Evolutionary conservation across 2,329 filamentous ascomycete species (phyloP), one percentile per base, ranked within the genome.

Genomic region (Fusarium vanettenii): DNA sequence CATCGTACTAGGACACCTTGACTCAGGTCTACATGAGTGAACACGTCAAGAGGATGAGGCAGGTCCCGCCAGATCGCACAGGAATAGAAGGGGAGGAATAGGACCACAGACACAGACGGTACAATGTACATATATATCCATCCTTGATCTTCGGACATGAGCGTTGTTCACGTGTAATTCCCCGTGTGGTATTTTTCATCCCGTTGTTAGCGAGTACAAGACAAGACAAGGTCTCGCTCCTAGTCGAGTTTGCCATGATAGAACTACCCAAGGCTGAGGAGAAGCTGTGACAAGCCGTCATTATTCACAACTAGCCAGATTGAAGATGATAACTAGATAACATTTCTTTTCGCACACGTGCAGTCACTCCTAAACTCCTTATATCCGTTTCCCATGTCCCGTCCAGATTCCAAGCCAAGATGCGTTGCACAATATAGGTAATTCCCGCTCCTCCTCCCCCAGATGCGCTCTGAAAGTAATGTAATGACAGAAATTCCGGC

Each of bases 361-460:
- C 45, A 73, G 48, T 75, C 69, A 73, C 72, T 74, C 72, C 72
- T 45, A 27, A 74, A 74, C 72, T 75, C 72, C 72, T 69, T 27
- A 69, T 66, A 63, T 64, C 72, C 66, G 48, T 55, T 18, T 65
- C 31, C 48, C 71, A 22, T 70, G 56, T 64, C 35, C 62, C 22
- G 20, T 43, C 37, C 62, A 33, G 27, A 61, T 66, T 75, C 41
- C 60, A 60, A 43, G 39, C 62, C 66, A 72, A 70, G 59, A 73
- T 74, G 68, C 60, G 61, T 39, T 60, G 71, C 68, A 43, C 62
- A 55, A 55, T 62, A 69, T 66, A 59, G 56, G 33, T 50, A 16
- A 35, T 35, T 50, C 43, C 71, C 41, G 41, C 69, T 63, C 66
- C 63, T 41, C 64, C 69, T 52, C 45, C 59, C 59, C 72, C 62